Evolutionary conservation across 495 filamentous ascomycete species (phyloP).

Genomic region (Usnea hakonensis): DNA sequence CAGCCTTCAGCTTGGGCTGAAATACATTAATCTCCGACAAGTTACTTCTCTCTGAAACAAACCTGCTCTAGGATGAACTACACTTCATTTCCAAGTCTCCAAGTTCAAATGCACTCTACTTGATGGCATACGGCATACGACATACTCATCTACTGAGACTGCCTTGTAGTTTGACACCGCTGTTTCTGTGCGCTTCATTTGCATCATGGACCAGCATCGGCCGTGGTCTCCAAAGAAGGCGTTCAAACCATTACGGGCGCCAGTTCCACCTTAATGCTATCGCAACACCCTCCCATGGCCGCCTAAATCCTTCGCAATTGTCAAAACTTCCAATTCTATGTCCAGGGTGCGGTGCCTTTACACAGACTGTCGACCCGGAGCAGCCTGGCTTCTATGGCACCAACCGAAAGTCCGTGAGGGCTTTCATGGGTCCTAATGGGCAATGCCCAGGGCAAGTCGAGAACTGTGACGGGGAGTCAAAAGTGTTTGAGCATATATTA

Average conservation of each 20-base stretch:
- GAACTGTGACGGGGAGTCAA: constrained; percentile 13
- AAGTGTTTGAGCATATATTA: constrained; percentile 27
- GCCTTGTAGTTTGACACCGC: background rate
- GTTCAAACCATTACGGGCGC: background rate
- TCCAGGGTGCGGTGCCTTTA: constrained; percentile 80
- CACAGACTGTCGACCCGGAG: constrained; percentile 60
- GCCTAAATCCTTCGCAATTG: constrained; percentile 3
- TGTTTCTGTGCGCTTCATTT: background rate
- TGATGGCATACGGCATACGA: constrained; percentile 5
- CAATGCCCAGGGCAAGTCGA: no score
- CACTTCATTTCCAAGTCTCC: no score
- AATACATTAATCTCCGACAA: no score
- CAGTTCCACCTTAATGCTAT: constrained; percentile 9
- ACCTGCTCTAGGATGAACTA: no score
- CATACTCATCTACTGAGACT: background rate
- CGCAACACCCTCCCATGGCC: background rate
- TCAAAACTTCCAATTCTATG: constrained; percentile 56
- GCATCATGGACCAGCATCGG: background rate
- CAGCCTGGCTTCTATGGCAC: constrained; percentile 71
- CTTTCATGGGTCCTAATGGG: constrained; percentile 18
- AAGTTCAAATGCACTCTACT: background rate
- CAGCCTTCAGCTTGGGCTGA: no score
- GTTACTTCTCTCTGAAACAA: no score
- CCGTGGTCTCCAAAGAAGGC: background rate
- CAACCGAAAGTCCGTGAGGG: constrained; percentile 38